phyloP scores from a whole-genome alignment of 1,284 basidiomycete species.

The Apiotrichum siamense region DNA sequence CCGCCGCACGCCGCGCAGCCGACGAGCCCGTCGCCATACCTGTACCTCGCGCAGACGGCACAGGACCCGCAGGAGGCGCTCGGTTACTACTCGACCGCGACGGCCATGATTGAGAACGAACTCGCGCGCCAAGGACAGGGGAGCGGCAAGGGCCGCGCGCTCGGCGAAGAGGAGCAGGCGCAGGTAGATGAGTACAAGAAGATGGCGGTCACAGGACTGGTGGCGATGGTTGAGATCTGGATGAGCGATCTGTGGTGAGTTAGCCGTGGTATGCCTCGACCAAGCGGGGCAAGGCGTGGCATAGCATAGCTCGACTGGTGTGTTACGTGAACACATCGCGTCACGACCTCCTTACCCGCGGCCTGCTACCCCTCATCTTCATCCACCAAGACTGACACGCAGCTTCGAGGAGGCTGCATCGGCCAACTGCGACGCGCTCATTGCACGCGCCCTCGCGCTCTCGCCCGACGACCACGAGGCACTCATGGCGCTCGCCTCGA shows the following conservation, averaged over 20 bases:
- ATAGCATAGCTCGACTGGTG: too few relatives aligned
- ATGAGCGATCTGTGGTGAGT: slow-evolving; percentile 90
- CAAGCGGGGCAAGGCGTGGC: too few relatives aligned
- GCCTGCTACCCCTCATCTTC: neutral
- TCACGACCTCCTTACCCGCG: too few relatives aligned
- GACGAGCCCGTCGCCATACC: slow-evolving; percentile 61
- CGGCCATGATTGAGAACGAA: slow-evolving; percentile 64
- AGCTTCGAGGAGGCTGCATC: slow-evolving; percentile 60
- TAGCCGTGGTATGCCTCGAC: neutral
- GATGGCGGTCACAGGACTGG: slow-evolving; percentile 73
- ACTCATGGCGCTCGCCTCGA: slow-evolving; percentile 74
- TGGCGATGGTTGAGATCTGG: slow-evolving; percentile 93
- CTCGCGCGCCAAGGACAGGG: slow-evolving; percentile 44
- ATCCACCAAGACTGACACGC: neutral
- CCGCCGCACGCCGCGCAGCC: slow-evolving; percentile 59
- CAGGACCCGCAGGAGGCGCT: slow-evolving; percentile 66
- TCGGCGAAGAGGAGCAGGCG: slow-evolving; percentile 59
- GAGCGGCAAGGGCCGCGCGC: slow-evolving; percentile 25
- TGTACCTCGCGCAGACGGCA: slow-evolving; percentile 83
- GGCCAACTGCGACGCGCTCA: slow-evolving; percentile 69
- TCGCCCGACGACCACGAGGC: slow-evolving; percentile 74
- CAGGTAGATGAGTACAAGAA: slow-evolving; percentile 58
- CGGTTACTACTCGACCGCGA: slow-evolving; percentile 72
- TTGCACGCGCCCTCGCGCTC: slow-evolving; percentile 64
- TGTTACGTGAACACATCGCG: too few relatives aligned